These are phyloP conservation scores for Melaleuca alternifolia DNA, from an alignment of 345 rosid species.

Conservation along the genomic window DNA sequence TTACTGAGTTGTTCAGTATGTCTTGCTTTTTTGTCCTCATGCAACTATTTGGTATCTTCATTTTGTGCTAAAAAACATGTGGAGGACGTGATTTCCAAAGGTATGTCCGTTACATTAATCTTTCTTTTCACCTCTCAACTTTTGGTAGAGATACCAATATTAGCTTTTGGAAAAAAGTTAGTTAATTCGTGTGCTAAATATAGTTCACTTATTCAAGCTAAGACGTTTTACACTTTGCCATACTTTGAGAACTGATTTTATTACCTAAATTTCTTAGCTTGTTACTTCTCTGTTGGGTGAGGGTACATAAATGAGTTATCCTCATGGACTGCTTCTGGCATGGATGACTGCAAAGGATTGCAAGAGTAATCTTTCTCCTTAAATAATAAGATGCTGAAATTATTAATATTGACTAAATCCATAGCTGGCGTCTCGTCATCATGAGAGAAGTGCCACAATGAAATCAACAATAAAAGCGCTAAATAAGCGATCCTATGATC, in stretches of 20 bases:
- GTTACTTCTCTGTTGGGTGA: background rate
- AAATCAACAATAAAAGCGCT: background rate
- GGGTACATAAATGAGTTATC: background rate
- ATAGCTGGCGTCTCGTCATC: background rate
- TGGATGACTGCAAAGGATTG: background rate
- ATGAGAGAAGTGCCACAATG: background rate
- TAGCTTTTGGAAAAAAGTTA: background rate
- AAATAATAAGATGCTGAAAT: background rate
- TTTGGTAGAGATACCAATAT: background rate
- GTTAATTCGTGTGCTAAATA: background rate
- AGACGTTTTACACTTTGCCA: background rate
- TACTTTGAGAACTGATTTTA: background rate
- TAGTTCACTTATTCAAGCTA: background rate
- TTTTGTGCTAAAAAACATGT: background rate
- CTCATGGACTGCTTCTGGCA: background rate
- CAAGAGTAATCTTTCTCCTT: background rate
- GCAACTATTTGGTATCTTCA: background rate
- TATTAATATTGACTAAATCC: background rate
- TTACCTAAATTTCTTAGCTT: background rate
- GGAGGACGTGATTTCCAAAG: background rate
- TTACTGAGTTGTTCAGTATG: too few species aligned
- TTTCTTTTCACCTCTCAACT: background rate
- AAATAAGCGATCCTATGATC: background rate
- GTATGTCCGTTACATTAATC: background rate
- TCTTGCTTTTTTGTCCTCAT: background rate